Evolutionary conservation across 2,329 filamentous ascomycete species (phyloP).

Genomic region (Aspergillus sp.): DNA sequence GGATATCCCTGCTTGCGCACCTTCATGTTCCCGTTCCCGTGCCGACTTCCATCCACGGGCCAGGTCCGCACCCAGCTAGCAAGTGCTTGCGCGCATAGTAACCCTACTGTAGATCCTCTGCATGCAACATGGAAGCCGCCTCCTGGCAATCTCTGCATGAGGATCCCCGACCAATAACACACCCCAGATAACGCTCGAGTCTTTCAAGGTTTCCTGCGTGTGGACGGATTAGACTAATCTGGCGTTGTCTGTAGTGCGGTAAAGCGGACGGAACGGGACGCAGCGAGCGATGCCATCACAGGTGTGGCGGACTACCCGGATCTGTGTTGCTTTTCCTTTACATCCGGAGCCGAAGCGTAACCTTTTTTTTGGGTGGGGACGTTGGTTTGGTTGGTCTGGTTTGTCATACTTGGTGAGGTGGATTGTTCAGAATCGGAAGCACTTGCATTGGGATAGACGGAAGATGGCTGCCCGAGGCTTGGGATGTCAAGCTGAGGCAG

Average conservation of each 20-base stretch:
- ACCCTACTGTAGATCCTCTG: background rate
- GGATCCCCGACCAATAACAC: conserved; percentile 6
- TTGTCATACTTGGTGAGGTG: background rate
- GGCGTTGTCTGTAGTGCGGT: background rate
- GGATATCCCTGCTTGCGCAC: conserved; percentile 11
- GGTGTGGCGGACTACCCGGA: background rate
- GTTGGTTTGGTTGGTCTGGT: background rate
- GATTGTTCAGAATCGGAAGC: background rate
- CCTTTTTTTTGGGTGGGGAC: background rate
- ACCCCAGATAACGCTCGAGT: conserved; percentile 2
- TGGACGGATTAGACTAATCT: conserved; percentile 8
- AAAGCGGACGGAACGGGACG: conserved; percentile 8
- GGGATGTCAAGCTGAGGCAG: background rate
- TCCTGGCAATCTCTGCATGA: background rate
- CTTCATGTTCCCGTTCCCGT: background rate
- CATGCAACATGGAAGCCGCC: background rate
- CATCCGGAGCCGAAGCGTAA: background rate
- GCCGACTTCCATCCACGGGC: background rate
- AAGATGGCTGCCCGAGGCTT: background rate
- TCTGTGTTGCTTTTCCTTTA: background rate
- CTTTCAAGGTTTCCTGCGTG: background rate
- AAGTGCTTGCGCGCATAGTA: background rate
- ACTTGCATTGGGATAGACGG: background rate
- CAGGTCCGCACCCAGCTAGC: background rate
- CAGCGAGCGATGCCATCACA: background rate